Evolutionary conservation across 2,329 filamentous ascomycete species (phyloP), one percentile per base, ranked within the genome.

Genomic region (Monilinia laxa): DNA sequence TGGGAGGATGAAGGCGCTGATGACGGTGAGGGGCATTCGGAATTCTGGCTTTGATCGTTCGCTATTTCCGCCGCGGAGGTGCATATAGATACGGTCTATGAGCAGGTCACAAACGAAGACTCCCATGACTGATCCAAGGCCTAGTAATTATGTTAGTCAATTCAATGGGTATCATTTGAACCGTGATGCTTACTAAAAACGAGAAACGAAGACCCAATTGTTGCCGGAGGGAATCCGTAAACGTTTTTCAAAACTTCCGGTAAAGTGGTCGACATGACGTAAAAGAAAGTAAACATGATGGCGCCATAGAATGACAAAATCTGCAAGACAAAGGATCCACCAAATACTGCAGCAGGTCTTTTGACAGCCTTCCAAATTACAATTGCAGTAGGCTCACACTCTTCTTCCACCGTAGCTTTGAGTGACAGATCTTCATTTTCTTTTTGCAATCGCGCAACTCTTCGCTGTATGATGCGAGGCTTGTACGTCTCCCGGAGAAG

Each of bases 401-500:
- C 49, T 40, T 63, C 49, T n/a, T 54, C 60, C 3, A n/a, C 60
- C 7, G 28, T 49, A 5, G 2, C 20, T 12, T 60, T 51, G n/a
- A 60, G 45, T 9, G n/a, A 45, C 16, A 60, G 9, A 38, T 11
- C 45, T 12, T 38, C 45, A 2, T 28, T 11, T 10, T 31, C 18
- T 20, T 45, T 56, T 10, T 47, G 7, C 2, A 87, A 78, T 1
- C 75, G 57, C 10, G 70, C 70, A 11, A 72, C 28, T 82, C 80
- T 77, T 3, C 78, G 78, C 54, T 80, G 75, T 53, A 88, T 75
- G 56, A 89, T 85, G 1, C 80, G 77, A 52, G 86, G 80, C 71
- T 82, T 83, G 75, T 89, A 89, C 16, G 87, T 89, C 77, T 90
- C 87, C 7, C 80, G 77, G 71, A 69, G 81, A 76, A 81, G 79